Evolutionary conservation across 192 early-diverging fungal genomes (phyloP).

Genomic region (Entophlyctis helioformis): DNA sequence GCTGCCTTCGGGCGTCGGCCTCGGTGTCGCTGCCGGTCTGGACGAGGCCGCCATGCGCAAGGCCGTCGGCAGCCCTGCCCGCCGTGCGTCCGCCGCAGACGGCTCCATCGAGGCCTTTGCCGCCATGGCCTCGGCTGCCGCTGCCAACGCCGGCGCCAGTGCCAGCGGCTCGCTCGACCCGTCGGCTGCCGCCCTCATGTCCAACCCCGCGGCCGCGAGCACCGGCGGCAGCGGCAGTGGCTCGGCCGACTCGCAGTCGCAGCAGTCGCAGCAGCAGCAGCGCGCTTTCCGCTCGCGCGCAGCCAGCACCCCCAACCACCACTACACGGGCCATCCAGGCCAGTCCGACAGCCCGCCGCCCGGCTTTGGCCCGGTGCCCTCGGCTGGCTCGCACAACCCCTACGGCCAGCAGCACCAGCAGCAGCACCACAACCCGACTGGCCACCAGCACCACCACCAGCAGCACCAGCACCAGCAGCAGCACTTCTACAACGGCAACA

Average conservation of each 20-base stretch:
- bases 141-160: neutral
- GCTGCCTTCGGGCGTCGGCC: no score
- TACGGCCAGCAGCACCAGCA: neutral
- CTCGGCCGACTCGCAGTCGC: constrained; percentile 11
- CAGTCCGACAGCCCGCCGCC: no score
- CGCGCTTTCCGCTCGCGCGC: constrained; percentile 17
- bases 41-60: no score
- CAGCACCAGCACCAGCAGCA: constrained; percentile 1
- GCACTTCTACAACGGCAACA: constrained; percentile 3
- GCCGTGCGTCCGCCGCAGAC: constrained; percentile 7
- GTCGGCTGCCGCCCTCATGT: constrained; percentile 1
- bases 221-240: neutral
- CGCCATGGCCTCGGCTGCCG: constrained; percentile 5
- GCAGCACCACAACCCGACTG: neutral
- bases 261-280: constrained; percentile 19
- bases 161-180: neutral
- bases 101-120: constrained; percentile 5
- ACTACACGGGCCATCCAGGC: no score
- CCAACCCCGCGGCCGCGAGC: neutral
- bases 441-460: constrained; percentile 6
- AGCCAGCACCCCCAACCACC: constrained; percentile 19
- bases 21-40: no score
- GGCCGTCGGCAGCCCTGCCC: no score
- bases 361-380: no score
- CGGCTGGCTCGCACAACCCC: no score